These are phyloP conservation scores for Sarcodon sp. DNA, from an alignment of 768 basidiomycete genomes.

Conservation along the genomic window DNA sequence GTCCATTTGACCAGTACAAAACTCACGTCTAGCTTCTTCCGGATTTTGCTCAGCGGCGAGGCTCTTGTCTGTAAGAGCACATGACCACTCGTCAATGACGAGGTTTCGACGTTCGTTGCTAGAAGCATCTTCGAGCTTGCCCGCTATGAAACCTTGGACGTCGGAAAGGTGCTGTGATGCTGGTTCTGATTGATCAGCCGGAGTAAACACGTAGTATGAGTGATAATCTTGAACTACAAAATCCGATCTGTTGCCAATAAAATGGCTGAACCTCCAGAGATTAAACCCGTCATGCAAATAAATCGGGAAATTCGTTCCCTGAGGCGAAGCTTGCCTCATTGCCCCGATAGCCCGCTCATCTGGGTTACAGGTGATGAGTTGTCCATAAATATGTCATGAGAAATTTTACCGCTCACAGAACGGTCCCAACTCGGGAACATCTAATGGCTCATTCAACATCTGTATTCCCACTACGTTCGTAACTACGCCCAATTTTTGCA, in stretches of 20 bases:
- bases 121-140: constrained; percentile 16
- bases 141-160: constrained; percentile 15
- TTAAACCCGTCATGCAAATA: constrained; percentile 66
- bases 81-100: constrained; percentile 40
- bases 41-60: constrained; percentile 32
- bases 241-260: constrained; percentile 33
- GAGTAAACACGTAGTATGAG: constrained; percentile 57
- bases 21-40: constrained; percentile 28
- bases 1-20: constrained; percentile 46
- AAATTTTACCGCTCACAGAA: constrained; percentile 22
- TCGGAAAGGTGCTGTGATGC: constrained; percentile 30
- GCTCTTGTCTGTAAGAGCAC: constrained; percentile 34
- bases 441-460: constrained; percentile 37
- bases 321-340: constrained; percentile 29
- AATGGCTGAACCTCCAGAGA: constrained; percentile 33
- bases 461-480: constrained; percentile 32
- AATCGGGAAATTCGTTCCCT: constrained; percentile 33
- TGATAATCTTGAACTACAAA: constrained; percentile 70
- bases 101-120: constrained; percentile 24
- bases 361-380: constrained; percentile 7
- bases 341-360: constrained; percentile 38
- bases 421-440: constrained; percentile 30
- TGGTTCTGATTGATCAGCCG: constrained; percentile 31
- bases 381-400: constrained; percentile 4
- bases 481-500: constrained; percentile 17